phyloP scores from a whole-genome alignment of 306 rosid genomes.

The Cyamopsis tetragonoloba region DNA sequence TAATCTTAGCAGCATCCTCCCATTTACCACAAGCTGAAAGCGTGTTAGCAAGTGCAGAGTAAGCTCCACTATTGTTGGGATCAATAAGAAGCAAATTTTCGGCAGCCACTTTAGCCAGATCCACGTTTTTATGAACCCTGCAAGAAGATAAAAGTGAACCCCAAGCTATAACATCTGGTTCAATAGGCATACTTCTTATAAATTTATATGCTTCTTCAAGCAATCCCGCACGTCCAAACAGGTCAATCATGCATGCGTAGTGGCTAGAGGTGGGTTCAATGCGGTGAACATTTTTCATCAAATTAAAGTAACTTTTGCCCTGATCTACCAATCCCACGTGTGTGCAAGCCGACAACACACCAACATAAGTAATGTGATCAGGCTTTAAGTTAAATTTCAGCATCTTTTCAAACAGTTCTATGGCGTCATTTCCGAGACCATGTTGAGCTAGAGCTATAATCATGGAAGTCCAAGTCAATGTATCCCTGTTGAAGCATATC shows the following conservation, averaged over 20 bases:
- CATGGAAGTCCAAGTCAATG: slow-evolving; percentile 85
- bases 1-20: slow-evolving; percentile 78
- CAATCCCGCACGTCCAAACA: slow-evolving; percentile 82
- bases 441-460: slow-evolving; percentile 82
- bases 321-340: slow-evolving; percentile 74
- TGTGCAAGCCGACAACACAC: slow-evolving; percentile 80
- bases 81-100: slow-evolving; percentile 73
- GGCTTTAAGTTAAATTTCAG: slow-evolving; percentile 57
- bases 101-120: slow-evolving; percentile 78
- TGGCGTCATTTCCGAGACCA: slow-evolving; percentile 82
- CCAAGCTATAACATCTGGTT: slow-evolving; percentile 82
- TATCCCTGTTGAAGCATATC: slow-evolving; percentile 40
- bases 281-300: slow-evolving; percentile 64
- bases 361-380: slow-evolving; percentile 80
- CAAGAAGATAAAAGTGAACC: slow-evolving; percentile 82
- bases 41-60: slow-evolving; percentile 74
- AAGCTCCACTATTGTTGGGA: slow-evolving; percentile 82
- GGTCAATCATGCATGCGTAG: slow-evolving; percentile 80
- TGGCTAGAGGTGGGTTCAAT: slow-evolving; percentile 79
- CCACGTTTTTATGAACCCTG: slow-evolving; percentile 61
- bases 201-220: slow-evolving; percentile 70
- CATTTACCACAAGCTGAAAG: slow-evolving; percentile 78
- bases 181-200: slow-evolving; percentile 60
- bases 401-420: slow-evolving; percentile 78
- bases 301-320: slow-evolving; percentile 60